Evolutionary conservation across 2,329 filamentous ascomycete species (phyloP), one percentile per base, ranked within the genome.

Genomic region (Hymenoscyphus linearis): DNA sequence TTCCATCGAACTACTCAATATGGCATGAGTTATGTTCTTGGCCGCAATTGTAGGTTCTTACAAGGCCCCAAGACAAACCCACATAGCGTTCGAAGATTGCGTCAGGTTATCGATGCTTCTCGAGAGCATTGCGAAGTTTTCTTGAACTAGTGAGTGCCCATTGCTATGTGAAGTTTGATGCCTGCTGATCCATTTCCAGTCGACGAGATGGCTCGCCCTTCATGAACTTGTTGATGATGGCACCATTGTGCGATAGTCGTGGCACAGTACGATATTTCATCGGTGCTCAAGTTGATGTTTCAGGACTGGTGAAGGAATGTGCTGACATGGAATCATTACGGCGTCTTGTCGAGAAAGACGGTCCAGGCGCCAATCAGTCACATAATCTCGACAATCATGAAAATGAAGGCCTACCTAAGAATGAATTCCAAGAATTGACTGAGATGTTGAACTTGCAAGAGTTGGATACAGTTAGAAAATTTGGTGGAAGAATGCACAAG

Each of bases 1-100:
- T 92, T 91, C 67, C 83, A 90, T 67, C 80, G 83, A 55, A 89
- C 87, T 4, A 91, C 88, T 0, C 87, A 91, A 66, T 92, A 91
- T 69, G 87, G 87, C 3, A 85, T 89, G 75, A 81, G 80, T 60
- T 90, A 92, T 70, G 83, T 86, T 2, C 82, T 93, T 18, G 89
- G 89, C 0, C 84, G 87, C 35, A 93, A 93, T 65, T 92, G 89
- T 68, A 84, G 89, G 7, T 92, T 93, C 68, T 80, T 93, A 1
- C 89, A 92, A 72, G 89, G 90, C 0, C 88, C 88, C 0, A 83
- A 82, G 67, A 91, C 89, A 5, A 88, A 87, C 65, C 78, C 78
- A 0, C 80, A 82, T 63, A 88, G 85, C 57, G 78, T 89, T 0
- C 75, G 78, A 59, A 79, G 90, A 58, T 77, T 93, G 12, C 78